Conservation (phyloP, 495 filamentous ascomycete species). For the Cercophora sp. region DNA sequence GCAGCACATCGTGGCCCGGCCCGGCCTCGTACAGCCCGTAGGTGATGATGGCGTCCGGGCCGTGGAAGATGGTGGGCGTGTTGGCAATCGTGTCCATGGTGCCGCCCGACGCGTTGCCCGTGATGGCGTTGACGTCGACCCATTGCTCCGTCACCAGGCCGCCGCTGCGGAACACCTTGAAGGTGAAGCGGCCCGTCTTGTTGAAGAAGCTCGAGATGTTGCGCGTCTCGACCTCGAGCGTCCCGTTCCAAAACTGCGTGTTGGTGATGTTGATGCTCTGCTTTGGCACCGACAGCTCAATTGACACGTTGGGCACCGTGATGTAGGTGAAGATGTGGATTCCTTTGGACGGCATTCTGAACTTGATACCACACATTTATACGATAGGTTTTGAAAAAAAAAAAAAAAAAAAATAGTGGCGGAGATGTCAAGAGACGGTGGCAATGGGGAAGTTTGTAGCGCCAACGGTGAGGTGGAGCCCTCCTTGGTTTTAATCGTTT, state of each 20-base stretch:
- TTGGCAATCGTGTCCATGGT: slow-evolving; percentile 45
- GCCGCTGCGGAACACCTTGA: slow-evolving; percentile 39
- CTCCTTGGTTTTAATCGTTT: no score
- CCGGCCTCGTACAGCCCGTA: slow-evolving; percentile 55
- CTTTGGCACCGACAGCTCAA: slow-evolving; percentile 46
- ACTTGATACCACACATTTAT: neutral
- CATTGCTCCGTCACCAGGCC: slow-evolving; percentile 35
- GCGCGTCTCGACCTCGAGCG: slow-evolving; percentile 44
- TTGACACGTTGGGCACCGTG: slow-evolving; percentile 36
- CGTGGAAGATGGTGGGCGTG: slow-evolving; percentile 37
- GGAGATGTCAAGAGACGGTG: neutral
- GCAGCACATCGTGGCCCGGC: slow-evolving; percentile 37
- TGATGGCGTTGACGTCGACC: slow-evolving; percentile 46
- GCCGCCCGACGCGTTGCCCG: slow-evolving; percentile 43
- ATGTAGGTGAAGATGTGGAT: slow-evolving; percentile 47
- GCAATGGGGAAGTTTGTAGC: no score
- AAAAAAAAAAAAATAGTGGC: neutral
- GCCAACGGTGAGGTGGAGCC: no score
- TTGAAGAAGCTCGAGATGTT: slow-evolving; percentile 42
- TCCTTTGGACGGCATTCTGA: slow-evolving; percentile 51
- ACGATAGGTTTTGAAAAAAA: no score
- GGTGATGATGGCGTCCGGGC: slow-evolving; percentile 28
- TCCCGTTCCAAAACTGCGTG: slow-evolving; percentile 33
- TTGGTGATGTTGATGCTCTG: slow-evolving; percentile 28
- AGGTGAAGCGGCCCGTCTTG: slow-evolving; percentile 45